phyloP scores from a whole-genome alignment of 306 rosid species.

The Morella rubra region DNA sequence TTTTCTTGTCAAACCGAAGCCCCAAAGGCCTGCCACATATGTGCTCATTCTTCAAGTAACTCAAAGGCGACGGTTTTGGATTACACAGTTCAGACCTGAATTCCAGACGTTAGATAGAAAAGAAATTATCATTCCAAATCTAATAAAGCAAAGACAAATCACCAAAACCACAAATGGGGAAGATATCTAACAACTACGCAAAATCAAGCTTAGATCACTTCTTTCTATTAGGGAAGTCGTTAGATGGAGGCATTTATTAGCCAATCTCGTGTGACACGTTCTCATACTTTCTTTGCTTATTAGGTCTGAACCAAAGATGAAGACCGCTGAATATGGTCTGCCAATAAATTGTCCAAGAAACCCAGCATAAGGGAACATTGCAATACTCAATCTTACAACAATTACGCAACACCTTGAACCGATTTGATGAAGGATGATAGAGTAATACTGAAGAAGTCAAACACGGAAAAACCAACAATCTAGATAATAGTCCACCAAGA shows the following conservation, averaged over 20 bases:
- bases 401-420: neutral
- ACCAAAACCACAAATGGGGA: neutral
- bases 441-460: neutral
- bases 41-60: constrained; percentile 76
- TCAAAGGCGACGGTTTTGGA: constrained; percentile 62
- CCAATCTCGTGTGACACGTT: neutral
- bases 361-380: neutral
- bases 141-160: neutral
- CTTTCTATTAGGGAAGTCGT: neutral
- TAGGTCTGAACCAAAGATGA: constrained; percentile 4
- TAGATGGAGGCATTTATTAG: neutral
- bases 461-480: neutral
- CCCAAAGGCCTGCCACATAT: constrained; percentile 97
- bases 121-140: constrained; percentile 9
- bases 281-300: neutral
- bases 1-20: constrained; percentile 85
- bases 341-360: neutral
- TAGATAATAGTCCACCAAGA: neutral
- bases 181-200: neutral
- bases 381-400: neutral
- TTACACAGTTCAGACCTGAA: constrained; percentile 75
- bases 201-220: neutral
- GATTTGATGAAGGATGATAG: neutral
- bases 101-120: constrained; percentile 10
- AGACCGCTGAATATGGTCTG: neutral